Percentiles rank a stretch among this genome's conserved stretches.
Evolutionary conservation across 805 yeast species (phyloP).

Genomic region (Spathaspora passalidarum): DNA sequence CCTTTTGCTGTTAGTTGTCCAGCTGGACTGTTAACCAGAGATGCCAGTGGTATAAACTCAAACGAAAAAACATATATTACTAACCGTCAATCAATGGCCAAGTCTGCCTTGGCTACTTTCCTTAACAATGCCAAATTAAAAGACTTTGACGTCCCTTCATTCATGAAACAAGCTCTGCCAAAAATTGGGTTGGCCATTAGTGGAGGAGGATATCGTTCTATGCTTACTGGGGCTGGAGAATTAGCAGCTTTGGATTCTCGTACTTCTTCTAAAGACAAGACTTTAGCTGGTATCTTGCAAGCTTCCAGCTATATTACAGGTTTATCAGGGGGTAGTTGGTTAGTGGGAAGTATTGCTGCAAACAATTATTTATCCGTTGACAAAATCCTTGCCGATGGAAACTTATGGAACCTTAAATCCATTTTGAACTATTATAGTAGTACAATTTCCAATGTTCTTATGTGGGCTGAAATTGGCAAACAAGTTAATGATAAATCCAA

Average conservation of each 20-base stretch:
- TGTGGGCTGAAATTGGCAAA: conserved; percentile 52
- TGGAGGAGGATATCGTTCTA: conserved; percentile 92
- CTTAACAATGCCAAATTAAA: conserved; percentile 20
- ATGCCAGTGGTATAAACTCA: conserved; percentile 44
- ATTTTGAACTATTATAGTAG: conserved; percentile 63
- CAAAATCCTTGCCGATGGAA: conserved; percentile 27
- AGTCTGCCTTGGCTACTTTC: conserved; percentile 36
- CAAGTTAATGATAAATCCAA: conserved; percentile 34
- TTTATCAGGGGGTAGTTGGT: conserved; percentile 61
- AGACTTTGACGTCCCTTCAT: conserved; percentile 25
- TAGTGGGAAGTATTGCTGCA: conserved; percentile 62
- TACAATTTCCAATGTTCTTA: conserved; percentile 34
- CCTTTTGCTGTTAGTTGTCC: conserved; percentile 63
- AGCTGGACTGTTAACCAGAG: conserved; percentile 35
- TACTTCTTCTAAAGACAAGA: conserved; percentile 50
- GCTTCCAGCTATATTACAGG: conserved; percentile 73
- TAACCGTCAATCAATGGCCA: conserved; percentile 44
- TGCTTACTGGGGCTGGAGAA: conserved; percentile 84
- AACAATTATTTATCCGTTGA: conserved; percentile 54
- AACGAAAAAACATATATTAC: conserved; percentile 53
- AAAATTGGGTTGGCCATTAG: conserved; percentile 35
- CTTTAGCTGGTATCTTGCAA: conserved; percentile 77
- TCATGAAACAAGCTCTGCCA: conserved; percentile 29
- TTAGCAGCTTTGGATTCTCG: conserved; percentile 76
- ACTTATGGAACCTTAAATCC: conserved; percentile 50